phyloP scores from a whole-genome alignment of 352 stramenopile genomes.

The Phytopythium oedochilum region DNA sequence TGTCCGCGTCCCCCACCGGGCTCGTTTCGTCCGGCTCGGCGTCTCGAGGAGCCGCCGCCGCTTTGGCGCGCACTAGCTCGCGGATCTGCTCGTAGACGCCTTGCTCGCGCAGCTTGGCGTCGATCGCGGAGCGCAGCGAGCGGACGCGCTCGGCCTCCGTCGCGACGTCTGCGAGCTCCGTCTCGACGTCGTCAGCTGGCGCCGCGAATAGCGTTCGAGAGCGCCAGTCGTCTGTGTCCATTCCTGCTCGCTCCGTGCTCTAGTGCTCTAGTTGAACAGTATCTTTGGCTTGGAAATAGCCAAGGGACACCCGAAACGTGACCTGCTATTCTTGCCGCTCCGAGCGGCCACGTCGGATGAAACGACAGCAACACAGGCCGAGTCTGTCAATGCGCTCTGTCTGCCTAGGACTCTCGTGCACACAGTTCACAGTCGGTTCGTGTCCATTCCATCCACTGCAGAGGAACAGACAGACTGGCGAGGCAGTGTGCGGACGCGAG shows the following conservation, averaged over 20 bases:
- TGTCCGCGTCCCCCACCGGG: not conserved
- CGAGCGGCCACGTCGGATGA: not conserved
- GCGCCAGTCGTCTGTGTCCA: not conserved
- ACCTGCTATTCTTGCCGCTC: not conserved
- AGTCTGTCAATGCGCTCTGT: too few relatives aligned
- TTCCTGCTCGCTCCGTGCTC: not conserved
- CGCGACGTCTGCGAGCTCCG: not conserved
- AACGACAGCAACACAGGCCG: too few relatives aligned
- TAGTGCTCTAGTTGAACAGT: not conserved
- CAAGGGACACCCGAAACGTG: not conserved
- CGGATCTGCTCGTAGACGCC: conserved; percentile 76
- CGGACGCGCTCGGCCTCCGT: conserved; percentile 28
- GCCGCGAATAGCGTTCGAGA: not conserved
- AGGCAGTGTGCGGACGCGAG: too few relatives aligned
- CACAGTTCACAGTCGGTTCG: not conserved
- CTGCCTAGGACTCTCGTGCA: not conserved
- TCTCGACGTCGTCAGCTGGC: not conserved
- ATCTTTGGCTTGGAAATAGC: not conserved
- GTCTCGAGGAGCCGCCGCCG: not conserved
- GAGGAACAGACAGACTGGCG: too few relatives aligned
- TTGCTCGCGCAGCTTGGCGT: conserved; percentile 70
- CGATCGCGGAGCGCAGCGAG: conserved; percentile 53
- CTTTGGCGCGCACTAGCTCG: conserved; percentile 41
- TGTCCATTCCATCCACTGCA: too few relatives aligned
- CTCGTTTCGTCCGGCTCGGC: not conserved